phyloP scores from a whole-genome alignment of 176 grass and related monocot genomes.

The Bothriochloa decipiens region DNA sequence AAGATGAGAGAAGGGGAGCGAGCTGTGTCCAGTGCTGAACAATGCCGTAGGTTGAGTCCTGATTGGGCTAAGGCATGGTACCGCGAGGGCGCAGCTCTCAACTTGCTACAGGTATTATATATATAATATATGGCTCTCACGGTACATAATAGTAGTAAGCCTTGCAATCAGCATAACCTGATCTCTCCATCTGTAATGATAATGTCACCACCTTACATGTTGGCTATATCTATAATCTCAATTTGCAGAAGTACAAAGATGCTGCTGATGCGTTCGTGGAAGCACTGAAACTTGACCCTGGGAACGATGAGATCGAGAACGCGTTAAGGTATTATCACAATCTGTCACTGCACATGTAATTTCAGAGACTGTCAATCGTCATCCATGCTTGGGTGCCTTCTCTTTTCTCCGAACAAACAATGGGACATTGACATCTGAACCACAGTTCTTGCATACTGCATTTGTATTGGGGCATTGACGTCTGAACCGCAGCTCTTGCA shows the following conservation, averaged over 20 bases:
- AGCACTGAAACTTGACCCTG: constrained; percentile 46
- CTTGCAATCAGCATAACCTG: neutral
- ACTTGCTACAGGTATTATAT: neutral
- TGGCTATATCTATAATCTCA: neutral
- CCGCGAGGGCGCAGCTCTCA: neutral
- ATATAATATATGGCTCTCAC: neutral
- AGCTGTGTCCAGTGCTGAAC: neutral
- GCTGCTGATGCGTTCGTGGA: neutral
- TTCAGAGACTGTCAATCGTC: too few species aligned
- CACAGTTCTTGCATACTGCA: too few species aligned
- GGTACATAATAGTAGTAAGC: neutral
- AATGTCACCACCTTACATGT: neutral
- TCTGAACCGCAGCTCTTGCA: too few species aligned
- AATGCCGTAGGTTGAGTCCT: constrained; percentile 5
- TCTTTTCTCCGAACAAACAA: too few species aligned
- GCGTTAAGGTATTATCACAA: neutral
- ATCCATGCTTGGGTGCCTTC: too few species aligned
- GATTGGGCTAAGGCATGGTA: constrained; percentile 18
- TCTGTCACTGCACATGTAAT: neutral
- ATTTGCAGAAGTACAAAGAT: neutral
- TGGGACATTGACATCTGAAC: too few species aligned
- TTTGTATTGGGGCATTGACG: neutral
- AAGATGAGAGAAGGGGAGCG: neutral
- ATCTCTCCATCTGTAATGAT: neutral
- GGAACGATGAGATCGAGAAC: constrained; percentile 44